Evolutionary conservation across 176 grass and related monocot genomes (phyloP).

Genomic region (Cymbopogon citratus): DNA sequence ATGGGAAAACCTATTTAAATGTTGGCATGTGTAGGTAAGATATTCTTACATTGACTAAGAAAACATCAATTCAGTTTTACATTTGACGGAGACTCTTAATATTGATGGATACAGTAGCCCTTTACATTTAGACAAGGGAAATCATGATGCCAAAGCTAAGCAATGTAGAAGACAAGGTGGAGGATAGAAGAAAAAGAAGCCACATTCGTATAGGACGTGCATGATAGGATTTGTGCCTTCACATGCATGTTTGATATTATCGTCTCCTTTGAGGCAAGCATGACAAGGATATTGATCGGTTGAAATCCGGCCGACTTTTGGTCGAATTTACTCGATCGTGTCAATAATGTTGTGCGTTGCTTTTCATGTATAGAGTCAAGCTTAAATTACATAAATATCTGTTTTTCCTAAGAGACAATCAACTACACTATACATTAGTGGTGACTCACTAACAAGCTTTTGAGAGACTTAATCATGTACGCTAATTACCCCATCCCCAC

Average conservation of each 20-base stretch:
- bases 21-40: background rate
- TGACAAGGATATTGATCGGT: background rate
- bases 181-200: background rate
- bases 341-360: background rate
- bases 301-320: background rate
- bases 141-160: background rate
- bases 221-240: no score
- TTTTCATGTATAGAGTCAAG: background rate
- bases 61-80: background rate
- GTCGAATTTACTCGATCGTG: background rate
- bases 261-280: background rate
- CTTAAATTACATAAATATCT: background rate
- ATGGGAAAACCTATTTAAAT: background rate
- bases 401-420: background rate
- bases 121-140: background rate
- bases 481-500: background rate
- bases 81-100: background rate
- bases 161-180: background rate
- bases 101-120: background rate
- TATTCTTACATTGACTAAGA: background rate
- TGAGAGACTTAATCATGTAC: background rate
- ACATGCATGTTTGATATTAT: background rate
- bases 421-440: background rate
- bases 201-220: background rate
- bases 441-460: background rate